Evolutionary conservation across 257 asterid genomes (phyloP), one percentile per base, ranked within the genome.

Genomic region (Paraleonurus japonicus): DNA sequence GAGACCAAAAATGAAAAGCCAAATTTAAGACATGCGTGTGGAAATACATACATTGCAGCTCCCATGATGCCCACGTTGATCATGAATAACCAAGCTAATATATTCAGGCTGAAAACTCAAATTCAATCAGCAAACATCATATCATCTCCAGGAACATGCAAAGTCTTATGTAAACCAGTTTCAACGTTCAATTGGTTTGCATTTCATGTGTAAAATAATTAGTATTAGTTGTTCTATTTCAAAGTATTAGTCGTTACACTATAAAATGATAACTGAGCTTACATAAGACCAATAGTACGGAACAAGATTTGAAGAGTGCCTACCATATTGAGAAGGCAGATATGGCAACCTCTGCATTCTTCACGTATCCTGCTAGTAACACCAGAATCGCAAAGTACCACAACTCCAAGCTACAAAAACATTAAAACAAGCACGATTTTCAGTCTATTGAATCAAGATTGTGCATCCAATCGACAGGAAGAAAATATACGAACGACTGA

Each of bases 1-100:
- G n/a, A 13, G 17, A 12, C 2, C 24, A 30, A 47, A 10, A 45
- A 39, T 19, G 3, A 0, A 4, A 7, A 5, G 6, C 11, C 23
- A 7, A 8, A 35, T 8, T 5, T 2, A 54, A 45, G 11, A 35
- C 5, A 2, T 12, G 41, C 11, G 15, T 15, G 39, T 13, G 41
- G 6, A 12, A 26, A 17, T 27, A 54, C 78, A 0, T 78, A 85
- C 90, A 82, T 73, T 51, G 90, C 80, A 67, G 90, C 88, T 5
- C 51, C 51, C 17, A 43, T 11, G 51, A 43, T 12, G 17, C 51
- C 51, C 1, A 83, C 79, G 76, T 78, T 76, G 51, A 43, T 13
- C 51, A 43, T 43, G n/a, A 43, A 43, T 15, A 11, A 12, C 51
- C 51, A 43, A 12, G 6, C 51, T 13, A 43, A 43, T 81, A 85